A percentile compares a stretch with the other conserved stretches of the same genome.
Conservation (phyloP, 768 basidiomycete genomes). For the Suillus spraguei region DNA sequence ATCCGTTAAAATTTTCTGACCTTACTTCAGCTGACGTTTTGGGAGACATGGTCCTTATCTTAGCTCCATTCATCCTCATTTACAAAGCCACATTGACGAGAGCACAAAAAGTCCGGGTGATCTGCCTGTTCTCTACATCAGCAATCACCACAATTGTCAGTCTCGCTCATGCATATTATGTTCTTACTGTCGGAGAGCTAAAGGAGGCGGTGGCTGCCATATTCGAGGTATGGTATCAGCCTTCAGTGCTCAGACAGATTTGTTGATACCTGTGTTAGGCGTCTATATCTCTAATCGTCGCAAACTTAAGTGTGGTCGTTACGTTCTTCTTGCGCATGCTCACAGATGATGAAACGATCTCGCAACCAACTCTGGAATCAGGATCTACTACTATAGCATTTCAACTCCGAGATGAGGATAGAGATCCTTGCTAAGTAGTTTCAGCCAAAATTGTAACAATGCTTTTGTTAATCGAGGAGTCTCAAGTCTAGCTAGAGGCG, state of each 20-base stretch:
- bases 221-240: neutral
- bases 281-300: neutral
- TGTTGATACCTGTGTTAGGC: neutral
- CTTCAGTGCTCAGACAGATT: neutral
- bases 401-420: no score
- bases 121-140: neutral
- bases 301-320: neutral
- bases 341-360: neutral
- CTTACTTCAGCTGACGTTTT: constrained; percentile 5
- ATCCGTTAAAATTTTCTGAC: neutral
- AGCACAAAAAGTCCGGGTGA: neutral
- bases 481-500: neutral
- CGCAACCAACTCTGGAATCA: neutral
- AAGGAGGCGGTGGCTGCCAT: neutral
- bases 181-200: neutral
- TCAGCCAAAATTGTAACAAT: neutral
- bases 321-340: constrained; percentile 6
- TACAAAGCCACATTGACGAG: neutral
- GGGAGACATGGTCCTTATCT: neutral
- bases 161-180: neutral
- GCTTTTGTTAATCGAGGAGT: neutral
- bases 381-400: neutral
- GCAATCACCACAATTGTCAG: constrained; percentile 2
- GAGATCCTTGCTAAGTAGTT: neutral
- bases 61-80: neutral